phyloP scores from a whole-genome alignment of 2,329 filamentous ascomycete species.

The Metarhizium humberi region DNA sequence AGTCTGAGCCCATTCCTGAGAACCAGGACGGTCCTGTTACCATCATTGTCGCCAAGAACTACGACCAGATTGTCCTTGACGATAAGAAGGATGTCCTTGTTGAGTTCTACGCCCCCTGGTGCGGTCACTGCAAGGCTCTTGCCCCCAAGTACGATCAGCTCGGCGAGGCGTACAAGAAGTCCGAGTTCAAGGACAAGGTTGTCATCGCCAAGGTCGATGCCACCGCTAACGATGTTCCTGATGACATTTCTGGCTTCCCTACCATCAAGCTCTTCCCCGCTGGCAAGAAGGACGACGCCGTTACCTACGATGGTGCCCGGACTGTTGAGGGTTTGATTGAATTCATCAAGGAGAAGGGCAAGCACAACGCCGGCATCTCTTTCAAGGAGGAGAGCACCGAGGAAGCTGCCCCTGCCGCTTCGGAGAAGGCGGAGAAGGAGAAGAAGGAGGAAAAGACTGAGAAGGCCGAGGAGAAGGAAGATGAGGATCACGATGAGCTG shows the following conservation, averaged over 20 bases:
- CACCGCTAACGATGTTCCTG: conserved; percentile 90
- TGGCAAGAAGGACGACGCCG: conserved; percentile 72
- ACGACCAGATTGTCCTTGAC: conserved; percentile 84
- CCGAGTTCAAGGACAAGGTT: conserved; percentile 74
- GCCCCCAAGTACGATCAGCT: conserved; percentile 96
- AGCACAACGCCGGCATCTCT: conserved; percentile 66
- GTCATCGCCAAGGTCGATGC: conserved; percentile 97
- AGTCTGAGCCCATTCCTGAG: conserved; percentile 95
- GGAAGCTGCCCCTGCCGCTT: conserved; percentile 44
- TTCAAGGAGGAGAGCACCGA: conserved; percentile 44
- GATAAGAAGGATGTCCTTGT: conserved; percentile 94
- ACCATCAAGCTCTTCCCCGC: conserved; percentile 98
- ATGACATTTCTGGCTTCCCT: conserved; percentile 95
- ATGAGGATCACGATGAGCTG: conserved; percentile 56
- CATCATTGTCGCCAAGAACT: conserved; percentile 86
- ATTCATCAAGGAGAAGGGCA: conserved; percentile 94
- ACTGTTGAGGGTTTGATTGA: conserved; percentile 84
- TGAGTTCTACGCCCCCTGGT: conserved; percentile 99
- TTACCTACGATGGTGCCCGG: conserved; percentile 82
- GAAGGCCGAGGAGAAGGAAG: conserved; percentile 34
- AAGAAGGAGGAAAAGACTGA: conserved; percentile 31
- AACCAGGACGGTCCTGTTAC: conserved; percentile 82
- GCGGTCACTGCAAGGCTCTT: conserved; percentile 97
- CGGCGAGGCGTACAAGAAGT: conserved; percentile 63
- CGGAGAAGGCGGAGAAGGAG: conserved; percentile 36